Evolutionary conservation across 2,329 filamentous ascomycete genomes (phyloP), one percentile per base, ranked within the genome.

Genomic region (Diaporthe helianthi): DNA sequence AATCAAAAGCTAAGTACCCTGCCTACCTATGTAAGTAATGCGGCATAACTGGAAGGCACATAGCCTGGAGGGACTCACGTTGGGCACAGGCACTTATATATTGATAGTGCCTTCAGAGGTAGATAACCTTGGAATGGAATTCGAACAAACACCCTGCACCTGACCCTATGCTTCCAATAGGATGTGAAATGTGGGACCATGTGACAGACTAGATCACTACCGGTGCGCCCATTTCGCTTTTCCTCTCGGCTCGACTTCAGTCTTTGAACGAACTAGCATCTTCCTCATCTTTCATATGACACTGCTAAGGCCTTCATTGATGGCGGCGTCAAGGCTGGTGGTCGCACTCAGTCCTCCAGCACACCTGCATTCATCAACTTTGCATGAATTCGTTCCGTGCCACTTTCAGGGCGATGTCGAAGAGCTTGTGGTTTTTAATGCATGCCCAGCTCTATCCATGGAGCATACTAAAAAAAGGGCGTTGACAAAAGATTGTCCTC

Each of bases 391-490:
- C 17, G 55, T 38, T 17, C 80, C 81, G 15, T 80, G 78, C 64
- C 77, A 80, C 0, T 71, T 82, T 12, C 81, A 82, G 69, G 80
- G 79, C 4, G 78, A 82, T 36, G 71, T 75, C 2, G 63, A 66
- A 9, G 67, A 76, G n/a, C 54, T 78, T 1, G 76, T 75, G 41
- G 73, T 79, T 1, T 36, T 71, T 15, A 78, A 77, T 0, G 69
- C 1, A 73, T 79, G 4, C 78, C 78, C 0, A 46, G 65, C 4
- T 73, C 76, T 1, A 77, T 80, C 4, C 64, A 76, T 49, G 78
- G 78, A 0, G 76, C 73, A 3, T 79, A 78, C 69, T 79, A 76
- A 38, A 76, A 80, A 5, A 76, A 81, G 2, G 81, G 81, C 76
- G 77, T 78, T 2, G 80, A 82, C 69, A 79, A 78, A 15, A 76